phyloP scores from a whole-genome alignment of 2,329 filamentous ascomycete species.

The Alternaria brassicae region DNA sequence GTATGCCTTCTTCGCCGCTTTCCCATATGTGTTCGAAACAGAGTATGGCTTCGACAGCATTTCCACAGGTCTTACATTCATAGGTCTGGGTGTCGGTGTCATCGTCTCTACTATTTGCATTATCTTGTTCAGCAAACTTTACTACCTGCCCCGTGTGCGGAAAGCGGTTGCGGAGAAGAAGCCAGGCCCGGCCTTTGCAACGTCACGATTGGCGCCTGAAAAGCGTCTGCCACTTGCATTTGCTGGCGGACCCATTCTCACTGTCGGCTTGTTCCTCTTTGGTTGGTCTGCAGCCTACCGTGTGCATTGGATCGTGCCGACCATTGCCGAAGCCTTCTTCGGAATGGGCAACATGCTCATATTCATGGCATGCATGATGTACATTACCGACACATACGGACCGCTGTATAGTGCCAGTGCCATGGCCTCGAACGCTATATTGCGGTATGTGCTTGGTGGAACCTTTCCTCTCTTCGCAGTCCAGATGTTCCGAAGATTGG shows the following conservation, averaged over 20 bases:
- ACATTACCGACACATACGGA: slow-evolving; percentile 52
- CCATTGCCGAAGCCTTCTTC: slow-evolving; percentile 36
- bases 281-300: slow-evolving; percentile 47
- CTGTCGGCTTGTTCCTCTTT: slow-evolving; percentile 49
- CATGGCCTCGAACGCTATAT: slow-evolving; percentile 65
- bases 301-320: slow-evolving; percentile 51
- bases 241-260: slow-evolving; percentile 44
- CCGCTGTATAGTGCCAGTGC: slow-evolving; percentile 64
- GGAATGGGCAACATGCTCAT: slow-evolving; percentile 11
- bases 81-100: slow-evolving; percentile 10
- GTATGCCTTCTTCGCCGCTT: slow-evolving; percentile 36
- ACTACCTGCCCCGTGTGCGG: slow-evolving; percentile 5
- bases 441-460: slow-evolving; percentile 63
- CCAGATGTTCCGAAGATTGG: slow-evolving; percentile 46
- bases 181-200: slow-evolving; percentile 15
- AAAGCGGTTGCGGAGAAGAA: slow-evolving; percentile 2
- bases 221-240: slow-evolving; percentile 46
- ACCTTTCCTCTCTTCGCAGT: slow-evolving; percentile 68
- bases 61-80: slow-evolving; percentile 14
- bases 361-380: slow-evolving; percentile 19
- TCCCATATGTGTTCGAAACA: slow-evolving; percentile 28
- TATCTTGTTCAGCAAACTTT: slow-evolving; percentile 6
- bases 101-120: slow-evolving; percentile 8
- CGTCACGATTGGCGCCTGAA: slow-evolving; percentile 32
- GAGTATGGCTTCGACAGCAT: slow-evolving; percentile 21